phyloP scores from a whole-genome alignment of 2,329 filamentous ascomycete genomes.

The Xylaria sp. region DNA sequence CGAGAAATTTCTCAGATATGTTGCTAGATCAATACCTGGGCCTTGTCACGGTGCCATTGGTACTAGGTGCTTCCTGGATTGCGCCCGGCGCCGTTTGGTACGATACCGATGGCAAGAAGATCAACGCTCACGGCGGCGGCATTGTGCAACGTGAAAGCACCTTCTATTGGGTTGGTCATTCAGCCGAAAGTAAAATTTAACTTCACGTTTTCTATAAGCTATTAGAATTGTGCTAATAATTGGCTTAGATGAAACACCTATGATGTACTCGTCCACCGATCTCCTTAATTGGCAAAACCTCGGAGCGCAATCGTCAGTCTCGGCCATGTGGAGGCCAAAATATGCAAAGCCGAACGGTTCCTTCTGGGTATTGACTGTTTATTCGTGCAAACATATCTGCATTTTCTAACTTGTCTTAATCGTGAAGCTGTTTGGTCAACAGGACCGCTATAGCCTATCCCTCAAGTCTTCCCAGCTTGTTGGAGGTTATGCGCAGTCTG shows the following conservation, averaged over 20 bases:
- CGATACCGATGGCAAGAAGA: conserved; percentile 54
- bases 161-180: conserved; percentile 57
- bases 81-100: conserved; percentile 55
- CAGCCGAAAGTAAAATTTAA: conserved; percentile 20
- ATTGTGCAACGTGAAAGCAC: conserved; percentile 52
- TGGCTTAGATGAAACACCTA: conserved; percentile 50
- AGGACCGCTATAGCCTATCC: conserved; percentile 54
- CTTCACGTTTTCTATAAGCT: not conserved
- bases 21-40: conserved; percentile 26
- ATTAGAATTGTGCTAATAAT: conserved; percentile 11
- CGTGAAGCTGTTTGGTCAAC: conserved; percentile 53
- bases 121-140: conserved; percentile 56
- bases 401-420: not conserved
- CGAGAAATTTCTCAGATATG: not conserved
- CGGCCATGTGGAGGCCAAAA: conserved; percentile 56
- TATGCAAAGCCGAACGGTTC: conserved; percentile 55
- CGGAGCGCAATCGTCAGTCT: conserved; percentile 50
- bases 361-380: conserved; percentile 50
- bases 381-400: not conserved
- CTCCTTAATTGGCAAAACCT: conserved; percentile 56
- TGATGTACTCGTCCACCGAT: conserved; percentile 55
- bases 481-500: conserved; percentile 49
- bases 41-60: conserved; percentile 26
- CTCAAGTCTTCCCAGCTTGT: conserved; percentile 50
- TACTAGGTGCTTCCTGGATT: conserved; percentile 53